Percentiles rank a stretch among this genome's conserved stretches.
Conservation (phyloP, 2,329 filamentous ascomycete genomes). For the Dendrostoma leiphaemia region DNA sequence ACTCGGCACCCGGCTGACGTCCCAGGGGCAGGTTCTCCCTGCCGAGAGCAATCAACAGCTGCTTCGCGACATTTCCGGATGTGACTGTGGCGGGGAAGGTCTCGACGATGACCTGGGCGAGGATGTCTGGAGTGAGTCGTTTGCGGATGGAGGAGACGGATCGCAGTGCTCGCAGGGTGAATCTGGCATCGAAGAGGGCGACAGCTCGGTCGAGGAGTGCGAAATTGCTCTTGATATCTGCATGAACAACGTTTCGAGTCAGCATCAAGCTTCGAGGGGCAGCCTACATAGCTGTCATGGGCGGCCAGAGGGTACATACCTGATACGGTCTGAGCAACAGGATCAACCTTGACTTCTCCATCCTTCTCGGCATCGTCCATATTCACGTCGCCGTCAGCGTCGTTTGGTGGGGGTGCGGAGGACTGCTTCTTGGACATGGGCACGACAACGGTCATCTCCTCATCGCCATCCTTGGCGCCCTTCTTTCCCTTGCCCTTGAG, state of each 20-base stretch:
- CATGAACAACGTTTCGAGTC: slow-evolving; percentile 7
- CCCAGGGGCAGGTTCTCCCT: slow-evolving; percentile 64
- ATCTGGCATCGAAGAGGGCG: slow-evolving; percentile 88
- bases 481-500: slow-evolving; percentile 67
- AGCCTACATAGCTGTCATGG: too few species aligned
- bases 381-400: slow-evolving; percentile 66
- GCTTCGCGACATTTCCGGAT: slow-evolving; percentile 65
- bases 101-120: slow-evolving; percentile 77
- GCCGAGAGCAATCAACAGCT: slow-evolving; percentile 68
- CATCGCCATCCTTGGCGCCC: slow-evolving; percentile 63
- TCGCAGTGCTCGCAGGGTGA: slow-evolving; percentile 88
- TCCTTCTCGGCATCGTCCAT: slow-evolving; percentile 64
- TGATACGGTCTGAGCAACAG: slow-evolving; percentile 56
- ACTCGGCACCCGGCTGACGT: slow-evolving; percentile 57
- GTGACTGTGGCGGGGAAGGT: slow-evolving; percentile 65
- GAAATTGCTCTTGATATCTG: slow-evolving; percentile 96
- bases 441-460: slow-evolving; percentile 80
- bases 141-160: slow-evolving; percentile 96
- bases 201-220: slow-evolving; percentile 88
- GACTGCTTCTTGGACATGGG: slow-evolving; percentile 68
- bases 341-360: slow-evolving; percentile 57
- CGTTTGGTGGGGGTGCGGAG: slow-evolving; percentile 53
- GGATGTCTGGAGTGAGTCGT: slow-evolving; percentile 76
- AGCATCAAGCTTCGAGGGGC: not conserved
- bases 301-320: slow-evolving; percentile 51